Conservation (phyloP, 2,329 filamentous ascomycete genomes). For the Cercospora zeae-maydis region DNA sequence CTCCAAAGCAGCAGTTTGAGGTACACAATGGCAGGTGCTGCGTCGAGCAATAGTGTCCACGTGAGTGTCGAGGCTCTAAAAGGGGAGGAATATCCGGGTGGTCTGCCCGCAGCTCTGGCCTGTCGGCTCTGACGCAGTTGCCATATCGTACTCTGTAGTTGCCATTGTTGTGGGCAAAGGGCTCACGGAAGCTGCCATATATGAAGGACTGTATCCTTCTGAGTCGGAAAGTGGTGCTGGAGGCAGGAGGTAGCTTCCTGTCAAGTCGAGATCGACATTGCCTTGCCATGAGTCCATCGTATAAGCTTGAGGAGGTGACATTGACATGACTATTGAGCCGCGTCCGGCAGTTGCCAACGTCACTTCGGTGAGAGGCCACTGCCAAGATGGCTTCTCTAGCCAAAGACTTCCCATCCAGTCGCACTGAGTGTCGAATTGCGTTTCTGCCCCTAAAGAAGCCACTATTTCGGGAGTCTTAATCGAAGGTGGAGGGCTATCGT, state of each 20-base stretch:
- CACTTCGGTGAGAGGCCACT: constrained; percentile 5
- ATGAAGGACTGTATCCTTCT: constrained; percentile 4
- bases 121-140: neutral
- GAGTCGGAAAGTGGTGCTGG: neutral
- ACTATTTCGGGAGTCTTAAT: neutral
- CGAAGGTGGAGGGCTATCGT: neutral
- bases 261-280: neutral
- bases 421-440: neutral
- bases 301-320: too few species aligned
- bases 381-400: constrained; percentile 11
- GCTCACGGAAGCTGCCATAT: neutral
- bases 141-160: neutral
- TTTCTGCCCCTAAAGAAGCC: neutral
- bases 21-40: neutral
- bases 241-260: neutral
- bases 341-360: neutral
- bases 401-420: constrained; percentile 2
- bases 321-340: neutral
- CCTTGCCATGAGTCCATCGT: neutral
- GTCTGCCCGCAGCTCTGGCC: neutral
- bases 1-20: neutral
- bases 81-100: neutral
- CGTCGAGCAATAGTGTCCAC: neutral
- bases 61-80: neutral
- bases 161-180: neutral